Evolutionary conservation across 345 rosid species (phyloP).

Genomic region (Triadica sebifera): DNA sequence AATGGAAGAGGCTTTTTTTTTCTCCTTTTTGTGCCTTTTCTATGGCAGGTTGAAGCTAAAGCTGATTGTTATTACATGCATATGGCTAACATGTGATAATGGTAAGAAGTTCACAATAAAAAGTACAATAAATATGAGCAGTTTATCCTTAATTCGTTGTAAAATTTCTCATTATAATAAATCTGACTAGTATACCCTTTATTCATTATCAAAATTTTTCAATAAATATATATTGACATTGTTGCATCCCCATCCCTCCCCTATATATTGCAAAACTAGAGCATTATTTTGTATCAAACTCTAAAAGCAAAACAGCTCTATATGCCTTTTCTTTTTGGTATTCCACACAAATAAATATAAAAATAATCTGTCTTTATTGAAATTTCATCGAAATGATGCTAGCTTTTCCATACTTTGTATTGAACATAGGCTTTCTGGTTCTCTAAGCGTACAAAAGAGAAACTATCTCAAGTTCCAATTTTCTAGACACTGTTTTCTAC

Average conservation of each 20-base stretch:
- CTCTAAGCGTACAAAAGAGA: background rate
- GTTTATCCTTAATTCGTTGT: background rate
- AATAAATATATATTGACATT: background rate
- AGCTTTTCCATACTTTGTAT: background rate
- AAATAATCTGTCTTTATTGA: background rate
- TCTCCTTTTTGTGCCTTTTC: background rate
- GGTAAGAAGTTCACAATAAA: background rate
- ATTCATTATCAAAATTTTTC: too few relatives aligned
- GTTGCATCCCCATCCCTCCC: background rate
- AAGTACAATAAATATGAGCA: background rate
- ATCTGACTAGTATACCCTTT: too few relatives aligned
- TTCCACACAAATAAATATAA: background rate
- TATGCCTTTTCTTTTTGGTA: background rate
- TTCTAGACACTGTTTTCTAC: background rate
- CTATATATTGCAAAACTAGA: background rate
- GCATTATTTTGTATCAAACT: background rate
- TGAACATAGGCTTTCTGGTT: background rate
- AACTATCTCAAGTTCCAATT: background rate
- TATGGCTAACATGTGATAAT: background rate
- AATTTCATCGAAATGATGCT: background rate
- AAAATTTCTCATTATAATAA: background rate
- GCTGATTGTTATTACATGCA: background rate
- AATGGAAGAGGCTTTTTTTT: background rate
- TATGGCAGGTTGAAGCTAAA: background rate
- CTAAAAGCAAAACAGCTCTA: background rate